Evolutionary conservation across 1,139 yeast species (phyloP).

Genomic region (Diutina rugosa): DNA sequence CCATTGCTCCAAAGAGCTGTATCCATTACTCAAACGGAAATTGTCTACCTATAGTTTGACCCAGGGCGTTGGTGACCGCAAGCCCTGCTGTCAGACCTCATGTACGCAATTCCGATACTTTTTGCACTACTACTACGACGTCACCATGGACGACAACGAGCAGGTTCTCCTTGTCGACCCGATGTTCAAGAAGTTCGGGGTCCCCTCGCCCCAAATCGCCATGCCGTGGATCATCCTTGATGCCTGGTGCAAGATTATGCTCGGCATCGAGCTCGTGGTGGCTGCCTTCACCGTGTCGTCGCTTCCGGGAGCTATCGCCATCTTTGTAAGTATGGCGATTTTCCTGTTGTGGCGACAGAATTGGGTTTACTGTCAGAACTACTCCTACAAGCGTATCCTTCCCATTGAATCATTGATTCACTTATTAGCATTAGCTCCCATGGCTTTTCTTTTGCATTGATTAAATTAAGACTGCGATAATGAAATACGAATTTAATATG

Average conservation of each 20-base stretch:
- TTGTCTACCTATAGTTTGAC: not conserved
- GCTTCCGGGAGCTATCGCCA: not conserved
- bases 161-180: conserved; percentile 1
- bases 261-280: not conserved
- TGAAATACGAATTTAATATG: not conserved
- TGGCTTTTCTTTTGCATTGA: not conserved
- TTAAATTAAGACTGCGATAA: too few species aligned
- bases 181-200: not conserved
- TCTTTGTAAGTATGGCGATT: not conserved
- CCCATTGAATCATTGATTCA: not conserved
- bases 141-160: conserved; percentile 1
- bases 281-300: not conserved
- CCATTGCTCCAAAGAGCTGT: not conserved
- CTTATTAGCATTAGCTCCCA: not conserved
- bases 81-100: not conserved
- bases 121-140: not conserved
- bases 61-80: not conserved
- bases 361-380: not conserved
- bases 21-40: not conserved
- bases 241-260: not conserved
- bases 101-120: not conserved
- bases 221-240: not conserved
- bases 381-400: not conserved
- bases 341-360: not conserved
- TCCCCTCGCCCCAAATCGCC: not conserved